Evolutionary conservation across 2,329 filamentous ascomycete species (phyloP).

Genomic region (Ophidiomyces ophidiicola): DNA sequence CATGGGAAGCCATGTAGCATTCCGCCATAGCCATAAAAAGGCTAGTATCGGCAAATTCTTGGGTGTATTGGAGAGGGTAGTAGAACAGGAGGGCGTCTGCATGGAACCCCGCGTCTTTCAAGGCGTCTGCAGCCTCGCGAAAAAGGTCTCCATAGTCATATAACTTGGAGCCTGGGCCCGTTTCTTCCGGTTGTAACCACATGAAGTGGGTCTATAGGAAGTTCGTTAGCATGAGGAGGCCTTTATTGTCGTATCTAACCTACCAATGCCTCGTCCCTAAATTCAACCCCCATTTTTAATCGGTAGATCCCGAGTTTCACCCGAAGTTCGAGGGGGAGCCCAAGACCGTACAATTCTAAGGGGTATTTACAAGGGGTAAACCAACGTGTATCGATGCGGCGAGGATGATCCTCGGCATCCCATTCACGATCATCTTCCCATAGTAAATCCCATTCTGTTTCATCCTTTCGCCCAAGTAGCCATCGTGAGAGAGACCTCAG

Average conservation of each 20-base stretch:
- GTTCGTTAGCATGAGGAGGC: neutral
- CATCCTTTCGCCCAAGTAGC: conserved; percentile 62
- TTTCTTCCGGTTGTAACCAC: conserved; percentile 55
- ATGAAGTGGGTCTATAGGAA: conserved; percentile 49
- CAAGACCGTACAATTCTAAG: conserved; percentile 53
- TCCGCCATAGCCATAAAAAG: conserved; percentile 41
- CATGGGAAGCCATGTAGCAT: conserved; percentile 55
- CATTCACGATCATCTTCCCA: conserved; percentile 76
- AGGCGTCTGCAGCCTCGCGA: conserved; percentile 53
- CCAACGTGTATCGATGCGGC: conserved; percentile 50
- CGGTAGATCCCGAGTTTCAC: conserved; percentile 74
- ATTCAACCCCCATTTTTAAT: conserved; percentile 52
- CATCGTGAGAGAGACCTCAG: conserved; percentile 66
- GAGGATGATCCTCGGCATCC: conserved; percentile 57
- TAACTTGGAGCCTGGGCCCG: conserved; percentile 39
- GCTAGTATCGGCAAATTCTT: conserved; percentile 37
- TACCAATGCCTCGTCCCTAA: conserved; percentile 61
- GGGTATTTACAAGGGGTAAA: conserved; percentile 48
- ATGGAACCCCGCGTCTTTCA: conserved; percentile 41
- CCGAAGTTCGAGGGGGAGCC: conserved; percentile 68
- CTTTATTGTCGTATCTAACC: conserved; percentile 22
- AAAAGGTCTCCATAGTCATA: conserved; percentile 67
- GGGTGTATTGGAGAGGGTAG: conserved; percentile 38
- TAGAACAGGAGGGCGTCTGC: conserved; percentile 49
- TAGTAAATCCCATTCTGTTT: conserved; percentile 64